A percentile compares a stretch with the other conserved stretches of the same genome.
These are phyloP conservation scores for Vanrija pseudolonga DNA, from an alignment of 1,284 basidiomycete species.

Conservation along the genomic window DNA sequence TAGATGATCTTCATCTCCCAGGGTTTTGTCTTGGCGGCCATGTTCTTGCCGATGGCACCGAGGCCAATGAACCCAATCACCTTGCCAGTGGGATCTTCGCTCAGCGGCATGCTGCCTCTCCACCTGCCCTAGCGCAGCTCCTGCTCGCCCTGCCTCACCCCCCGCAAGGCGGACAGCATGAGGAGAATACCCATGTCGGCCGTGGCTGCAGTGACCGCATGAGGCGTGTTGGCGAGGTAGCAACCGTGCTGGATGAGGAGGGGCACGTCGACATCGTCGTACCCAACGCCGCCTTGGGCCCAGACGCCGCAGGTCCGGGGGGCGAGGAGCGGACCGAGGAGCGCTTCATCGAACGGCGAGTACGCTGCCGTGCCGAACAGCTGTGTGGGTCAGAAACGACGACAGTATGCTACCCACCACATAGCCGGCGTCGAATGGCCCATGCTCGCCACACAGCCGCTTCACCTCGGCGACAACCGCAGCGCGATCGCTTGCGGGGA, in stretches of 20 bases:
- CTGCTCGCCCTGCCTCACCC: constrained; percentile 13
- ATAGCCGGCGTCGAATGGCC: constrained; percentile 30
- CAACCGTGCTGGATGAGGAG: constrained; percentile 11
- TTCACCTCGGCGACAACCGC: constrained; percentile 26
- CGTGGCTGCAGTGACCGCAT: constrained; percentile 26
- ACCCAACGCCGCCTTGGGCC: constrained; percentile 24
- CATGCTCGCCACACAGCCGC: constrained; percentile 22
- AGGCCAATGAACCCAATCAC: constrained; percentile 24
- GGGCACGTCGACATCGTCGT: constrained; percentile 18
- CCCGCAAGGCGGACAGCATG: constrained; percentile 22
- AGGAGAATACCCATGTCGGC: constrained; percentile 27
- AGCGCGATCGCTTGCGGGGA: constrained; percentile 17
- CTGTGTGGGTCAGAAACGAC: neutral
- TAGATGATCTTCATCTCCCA: constrained; percentile 32
- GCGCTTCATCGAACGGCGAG: constrained; percentile 20
- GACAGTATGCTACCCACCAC: constrained; percentile 15
- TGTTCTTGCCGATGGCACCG: constrained; percentile 25
- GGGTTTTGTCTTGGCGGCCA: constrained; percentile 21
- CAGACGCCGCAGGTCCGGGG: constrained; percentile 16
- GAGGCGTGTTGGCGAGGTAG: constrained; percentile 27
- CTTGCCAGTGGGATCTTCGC: constrained; percentile 18
- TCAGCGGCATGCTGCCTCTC: constrained; percentile 17
- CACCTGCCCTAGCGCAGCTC: constrained; percentile 20
- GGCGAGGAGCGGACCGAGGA: constrained; percentile 16
- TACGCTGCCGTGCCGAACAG: constrained; percentile 19